A percentile compares a stretch with the other conserved stretches of the same genome.
These are phyloP conservation scores for Fusarium sp. DNA, from an alignment of 2,329 filamentous ascomycete species.

Conservation along the genomic window DNA sequence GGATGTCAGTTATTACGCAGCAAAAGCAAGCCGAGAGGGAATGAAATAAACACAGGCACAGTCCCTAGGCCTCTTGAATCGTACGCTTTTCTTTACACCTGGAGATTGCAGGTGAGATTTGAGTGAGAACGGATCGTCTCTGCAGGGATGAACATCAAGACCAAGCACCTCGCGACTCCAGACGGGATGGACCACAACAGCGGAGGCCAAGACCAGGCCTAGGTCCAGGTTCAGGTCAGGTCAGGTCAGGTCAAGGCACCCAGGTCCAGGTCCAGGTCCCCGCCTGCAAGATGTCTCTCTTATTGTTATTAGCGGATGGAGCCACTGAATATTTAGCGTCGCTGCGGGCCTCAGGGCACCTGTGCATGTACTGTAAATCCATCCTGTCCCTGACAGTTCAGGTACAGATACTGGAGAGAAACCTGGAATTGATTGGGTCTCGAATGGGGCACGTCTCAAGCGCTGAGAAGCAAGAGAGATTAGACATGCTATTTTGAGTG, in stretches of 20 bases:
- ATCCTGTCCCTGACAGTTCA: slow-evolving; percentile 17
- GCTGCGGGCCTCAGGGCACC: slow-evolving; percentile 41
- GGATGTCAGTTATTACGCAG: slow-evolving; percentile 17
- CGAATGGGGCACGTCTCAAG: slow-evolving; percentile 40
- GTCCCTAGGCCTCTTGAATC: slow-evolving; percentile 18
- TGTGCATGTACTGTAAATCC: slow-evolving; percentile 16
- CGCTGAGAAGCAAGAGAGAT: slow-evolving; percentile 43
- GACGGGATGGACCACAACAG: slow-evolving; percentile 5
- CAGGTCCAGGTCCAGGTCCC: slow-evolving; percentile 41
- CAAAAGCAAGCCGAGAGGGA: slow-evolving; percentile 16
- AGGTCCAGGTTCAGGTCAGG: background rate
- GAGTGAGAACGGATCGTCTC: slow-evolving; percentile 49
- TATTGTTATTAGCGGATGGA: slow-evolving; percentile 42
- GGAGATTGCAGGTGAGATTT: slow-evolving; percentile 50
- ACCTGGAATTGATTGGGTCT: slow-evolving; percentile 42
- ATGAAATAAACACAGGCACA: slow-evolving; percentile 2
- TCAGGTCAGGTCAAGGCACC: slow-evolving; percentile 29
- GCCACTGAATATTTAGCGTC: slow-evolving; percentile 46
- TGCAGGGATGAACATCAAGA: slow-evolving; percentile 50
- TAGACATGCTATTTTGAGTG: slow-evolving; percentile 43
- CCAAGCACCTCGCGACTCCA: slow-evolving; percentile 29
- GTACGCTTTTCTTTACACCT: slow-evolving; percentile 29
- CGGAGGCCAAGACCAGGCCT: slow-evolving; percentile 3
- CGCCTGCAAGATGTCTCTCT: slow-evolving; percentile 32
- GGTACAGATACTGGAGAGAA: slow-evolving; percentile 19